Base-by-base conservation (phyloP, 352 stramenopile genomes). In the Phytophthora fragariaefolia region DNA sequence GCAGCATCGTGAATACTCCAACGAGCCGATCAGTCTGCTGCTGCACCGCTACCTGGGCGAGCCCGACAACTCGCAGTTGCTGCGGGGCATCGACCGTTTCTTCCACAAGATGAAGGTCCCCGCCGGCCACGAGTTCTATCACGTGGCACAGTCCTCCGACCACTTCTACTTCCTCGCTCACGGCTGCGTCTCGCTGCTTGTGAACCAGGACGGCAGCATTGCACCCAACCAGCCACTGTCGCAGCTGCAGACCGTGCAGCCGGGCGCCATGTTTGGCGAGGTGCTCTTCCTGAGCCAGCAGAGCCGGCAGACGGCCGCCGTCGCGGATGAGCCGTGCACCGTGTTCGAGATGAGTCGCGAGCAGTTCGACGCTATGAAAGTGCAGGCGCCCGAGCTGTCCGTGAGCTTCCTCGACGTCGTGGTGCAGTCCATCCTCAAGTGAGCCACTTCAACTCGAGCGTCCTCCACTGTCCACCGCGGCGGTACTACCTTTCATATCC, bases 41-140 rank as follows among this genome's bases (percentile, higher is more conserved):
- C 73, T 93, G 48, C 79, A 92, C 54, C 83, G 83, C n/a, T 93
- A 92, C 66, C 83, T 93, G 36, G 85, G 83, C 27, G 75, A 89
- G 27, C 73, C 81, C 1, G 83, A 91, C 56, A 78, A 86, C 57
- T 81, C 80, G 46, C 59, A 69, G 51, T 71, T 84, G 30, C 89
- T 92, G 36, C 58, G 79, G 18, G 78, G 77, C 38, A 71, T 92
- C 17, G 85, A 90, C 36, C 22, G 59, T 24, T 93, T 86, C 74
- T 91, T 85, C 59, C 58, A 52, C 1, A 81, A 83, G 48, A 59
- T 74, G 10, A 57, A 69, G 2, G 71, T 92, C 15, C 45, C 73
- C 5, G 58, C 60, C 1, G 85, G 79, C 23, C 74, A 91, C 57
- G 59, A 79, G 38, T 92, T 94, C 60, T 92, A 94, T 72, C 59